phyloP scores from a whole-genome alignment of 192 early-diverging fungal species.

The Powellomyces hirtus region DNA sequence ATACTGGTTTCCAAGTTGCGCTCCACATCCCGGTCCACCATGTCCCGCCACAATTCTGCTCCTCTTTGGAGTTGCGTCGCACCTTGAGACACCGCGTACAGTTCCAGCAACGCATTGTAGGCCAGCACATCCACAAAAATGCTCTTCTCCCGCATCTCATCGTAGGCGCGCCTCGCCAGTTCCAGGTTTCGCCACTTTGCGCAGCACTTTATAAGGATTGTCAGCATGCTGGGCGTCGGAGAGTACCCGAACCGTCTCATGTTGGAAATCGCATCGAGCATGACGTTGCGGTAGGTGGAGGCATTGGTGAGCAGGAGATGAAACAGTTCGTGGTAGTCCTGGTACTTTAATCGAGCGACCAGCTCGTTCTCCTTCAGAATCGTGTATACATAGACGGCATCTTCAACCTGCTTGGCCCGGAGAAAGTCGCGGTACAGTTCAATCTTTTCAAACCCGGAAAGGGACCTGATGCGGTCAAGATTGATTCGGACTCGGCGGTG shows the following conservation, averaged over 20 bases:
- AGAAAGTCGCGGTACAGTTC: conserved; percentile 30
- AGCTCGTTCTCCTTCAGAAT: conserved; percentile 29
- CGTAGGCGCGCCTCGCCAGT: conserved; percentile 6
- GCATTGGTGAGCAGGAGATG: conserved; percentile 24
- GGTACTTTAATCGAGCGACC: conserved; percentile 28
- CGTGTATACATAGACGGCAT: conserved; percentile 29
- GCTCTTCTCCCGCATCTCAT: conserved; percentile 7
- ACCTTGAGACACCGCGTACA: not conserved
- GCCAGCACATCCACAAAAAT: not conserved
- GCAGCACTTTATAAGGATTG: conserved; percentile 15
- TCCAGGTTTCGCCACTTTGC: conserved; percentile 17
- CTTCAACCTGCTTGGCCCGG: conserved; percentile 20
- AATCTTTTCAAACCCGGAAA: conserved; percentile 34
- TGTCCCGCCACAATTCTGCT: conserved; percentile 19
- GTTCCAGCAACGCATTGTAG: conserved; percentile 16
- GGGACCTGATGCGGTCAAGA: conserved; percentile 19
- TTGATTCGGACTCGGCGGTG: conserved; percentile 21
- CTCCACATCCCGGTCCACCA: not conserved
- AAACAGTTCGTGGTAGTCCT: conserved; percentile 30
- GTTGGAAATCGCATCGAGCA: not conserved
- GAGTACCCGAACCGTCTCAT: conserved; percentile 18
- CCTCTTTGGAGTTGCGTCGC: conserved; percentile 9
- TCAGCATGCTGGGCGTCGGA: conserved; percentile 1
- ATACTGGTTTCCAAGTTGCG: not conserved
- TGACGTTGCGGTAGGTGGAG: conserved; percentile 11